phyloP scores from a whole-genome alignment of 768 basidiomycete species.

The Suillus hirtellus region DNA sequence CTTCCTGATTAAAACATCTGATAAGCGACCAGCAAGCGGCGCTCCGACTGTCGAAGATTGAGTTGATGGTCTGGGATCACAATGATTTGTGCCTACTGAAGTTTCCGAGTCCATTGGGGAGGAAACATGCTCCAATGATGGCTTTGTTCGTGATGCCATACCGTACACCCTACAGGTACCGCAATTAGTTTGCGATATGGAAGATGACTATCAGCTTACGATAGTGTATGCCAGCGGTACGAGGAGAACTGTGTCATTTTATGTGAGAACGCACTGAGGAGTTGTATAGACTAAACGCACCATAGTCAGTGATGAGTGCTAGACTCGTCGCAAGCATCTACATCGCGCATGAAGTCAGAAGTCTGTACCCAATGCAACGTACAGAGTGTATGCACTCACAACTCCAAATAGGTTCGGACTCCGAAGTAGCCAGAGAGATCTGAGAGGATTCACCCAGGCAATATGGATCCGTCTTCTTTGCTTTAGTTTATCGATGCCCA shows the following conservation, averaged over 20 bases:
- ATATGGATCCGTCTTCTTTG: constrained; percentile 27
- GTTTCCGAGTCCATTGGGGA: constrained; percentile 37
- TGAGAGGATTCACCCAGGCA: constrained; percentile 55
- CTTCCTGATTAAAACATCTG: constrained; percentile 48
- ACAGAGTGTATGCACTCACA: constrained; percentile 35
- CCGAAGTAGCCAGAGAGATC: constrained; percentile 45
- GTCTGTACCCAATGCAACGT: background rate
- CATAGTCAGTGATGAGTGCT: constrained; percentile 29
- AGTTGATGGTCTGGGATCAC: background rate
- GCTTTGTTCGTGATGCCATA: constrained; percentile 38
- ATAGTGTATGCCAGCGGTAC: constrained; percentile 40
- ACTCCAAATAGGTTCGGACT: constrained; percentile 54
- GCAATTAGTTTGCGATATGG: background rate
- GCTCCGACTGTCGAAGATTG: constrained; percentile 50
- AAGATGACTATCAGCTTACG: constrained; percentile 22
- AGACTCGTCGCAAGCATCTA: constrained; percentile 36
- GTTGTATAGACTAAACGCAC: constrained; percentile 18
- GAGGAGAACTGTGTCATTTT: constrained; percentile 24
- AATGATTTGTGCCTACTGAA: constrained; percentile 25
- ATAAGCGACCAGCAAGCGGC: constrained; percentile 53
- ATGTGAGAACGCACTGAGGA: background rate
- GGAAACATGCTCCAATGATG: constrained; percentile 37
- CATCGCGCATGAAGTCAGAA: constrained; percentile 40
- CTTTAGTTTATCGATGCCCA: constrained; percentile 55
- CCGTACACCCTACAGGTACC: constrained; percentile 29